phyloP scores from a whole-genome alignment of 106 monocot species.

The Apostasia shenzhenica region DNA sequence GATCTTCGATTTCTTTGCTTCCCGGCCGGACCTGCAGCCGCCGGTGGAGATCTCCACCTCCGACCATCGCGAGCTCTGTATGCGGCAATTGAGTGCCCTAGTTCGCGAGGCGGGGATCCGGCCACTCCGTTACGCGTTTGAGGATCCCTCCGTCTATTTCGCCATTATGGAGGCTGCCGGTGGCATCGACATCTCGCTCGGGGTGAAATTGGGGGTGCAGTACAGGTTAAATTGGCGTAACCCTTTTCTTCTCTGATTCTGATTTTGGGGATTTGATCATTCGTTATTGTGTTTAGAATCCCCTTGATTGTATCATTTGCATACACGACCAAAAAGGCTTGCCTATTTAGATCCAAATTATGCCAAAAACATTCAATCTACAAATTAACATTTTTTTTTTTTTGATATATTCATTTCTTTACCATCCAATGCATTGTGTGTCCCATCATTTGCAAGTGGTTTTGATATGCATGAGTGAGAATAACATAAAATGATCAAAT shows the following conservation, averaged over 20 bases:
- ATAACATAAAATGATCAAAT: too few species aligned
- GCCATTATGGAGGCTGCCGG: conserved; percentile 68
- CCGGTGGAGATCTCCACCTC: conserved; percentile 75
- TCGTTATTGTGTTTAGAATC: neutral
- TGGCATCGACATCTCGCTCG: conserved; percentile 80
- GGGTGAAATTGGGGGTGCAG: conserved; percentile 90
- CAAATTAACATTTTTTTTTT: too few species aligned
- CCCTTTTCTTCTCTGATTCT: neutral
- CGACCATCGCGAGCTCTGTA: conserved; percentile 84
- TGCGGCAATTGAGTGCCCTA: conserved; percentile 71
- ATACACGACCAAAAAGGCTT: too few species aligned
- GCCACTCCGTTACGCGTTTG: conserved; percentile 47
- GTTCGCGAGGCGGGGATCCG: conserved; percentile 73
- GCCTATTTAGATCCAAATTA: too few species aligned
- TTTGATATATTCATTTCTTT: too few species aligned
- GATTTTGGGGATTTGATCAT: neutral
- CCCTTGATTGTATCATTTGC: neutral
- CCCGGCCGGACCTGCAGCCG: conserved; percentile 74
- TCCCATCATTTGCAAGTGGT: too few species aligned
- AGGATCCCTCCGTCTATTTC: conserved; percentile 70
- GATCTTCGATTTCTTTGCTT: conserved; percentile 62
- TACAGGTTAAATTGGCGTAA: conserved; percentile 43
- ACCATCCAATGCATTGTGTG: too few species aligned
- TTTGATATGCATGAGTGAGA: too few species aligned
- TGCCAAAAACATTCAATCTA: too few species aligned